These are phyloP conservation scores for Pugionium cornutum DNA, from an alignment of 345 rosid species.

Conservation along the genomic window DNA sequence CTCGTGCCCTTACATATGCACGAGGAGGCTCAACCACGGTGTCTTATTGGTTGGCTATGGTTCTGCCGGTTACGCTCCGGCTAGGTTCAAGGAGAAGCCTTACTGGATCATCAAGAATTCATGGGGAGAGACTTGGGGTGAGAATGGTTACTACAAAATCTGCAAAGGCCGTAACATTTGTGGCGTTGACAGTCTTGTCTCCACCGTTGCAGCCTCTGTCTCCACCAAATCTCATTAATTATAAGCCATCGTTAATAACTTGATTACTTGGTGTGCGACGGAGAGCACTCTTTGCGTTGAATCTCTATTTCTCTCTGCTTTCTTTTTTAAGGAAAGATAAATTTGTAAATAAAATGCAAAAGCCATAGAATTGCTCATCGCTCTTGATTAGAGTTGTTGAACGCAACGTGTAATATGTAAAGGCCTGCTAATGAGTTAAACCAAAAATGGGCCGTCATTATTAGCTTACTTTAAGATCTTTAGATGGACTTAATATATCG, in stretches of 20 bases:
- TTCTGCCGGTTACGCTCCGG: conserved; percentile 70
- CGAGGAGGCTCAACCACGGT: conserved; percentile 78
- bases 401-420: too few species aligned
- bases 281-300: too few species aligned
- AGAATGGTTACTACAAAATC: conserved; percentile 82
- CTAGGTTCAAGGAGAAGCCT: conserved; percentile 39
- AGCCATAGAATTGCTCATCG: too few species aligned
- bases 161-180: conserved; percentile 84
- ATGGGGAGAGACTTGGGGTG: conserved; percentile 54
- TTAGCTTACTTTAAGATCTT: too few species aligned
- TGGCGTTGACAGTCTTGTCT: conserved; percentile 90
- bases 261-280: too few species aligned
- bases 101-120: neutral
- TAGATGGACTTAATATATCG: too few species aligned
- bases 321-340: too few species aligned
- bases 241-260: neutral
- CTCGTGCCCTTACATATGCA: conserved; percentile 85
- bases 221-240: conserved; percentile 21
- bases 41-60: conserved; percentile 91
- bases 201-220: conserved; percentile 85
- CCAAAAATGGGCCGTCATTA: too few species aligned
- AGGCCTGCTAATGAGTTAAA: too few species aligned
- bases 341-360: too few species aligned
- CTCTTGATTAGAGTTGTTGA: too few species aligned
- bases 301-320: too few species aligned